Percentiles rank a stretch among this genome's conserved stretches.
phyloP scores from a whole-genome alignment of 805 yeast species.

The Candida fluviatilis region DNA sequence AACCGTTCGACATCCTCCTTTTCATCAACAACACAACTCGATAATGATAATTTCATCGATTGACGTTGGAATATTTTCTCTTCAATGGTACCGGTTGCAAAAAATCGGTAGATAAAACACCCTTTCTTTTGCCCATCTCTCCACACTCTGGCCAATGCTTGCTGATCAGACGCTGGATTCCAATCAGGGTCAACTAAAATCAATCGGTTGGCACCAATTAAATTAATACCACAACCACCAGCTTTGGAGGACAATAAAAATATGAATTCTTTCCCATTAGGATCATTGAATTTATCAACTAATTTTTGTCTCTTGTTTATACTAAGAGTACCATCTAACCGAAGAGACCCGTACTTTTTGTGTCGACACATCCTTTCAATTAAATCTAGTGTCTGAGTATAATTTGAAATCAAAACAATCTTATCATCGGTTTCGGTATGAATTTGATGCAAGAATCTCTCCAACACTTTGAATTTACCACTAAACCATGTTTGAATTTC shows the following conservation, averaged over 20 bases:
- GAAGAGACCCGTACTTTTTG: constrained; percentile 67
- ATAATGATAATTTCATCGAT: constrained; percentile 85
- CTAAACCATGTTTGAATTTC: constrained; percentile 79
- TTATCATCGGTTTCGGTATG: constrained; percentile 84
- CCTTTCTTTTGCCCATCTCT: constrained; percentile 98
- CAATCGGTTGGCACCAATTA: constrained; percentile 92
- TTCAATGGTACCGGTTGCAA: constrained; percentile 92
- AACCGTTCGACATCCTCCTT: constrained; percentile 91
- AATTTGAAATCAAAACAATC: constrained; percentile 90
- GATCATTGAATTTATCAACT: constrained; percentile 89
- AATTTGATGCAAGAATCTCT: constrained; percentile 77
- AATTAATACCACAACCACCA: constrained; percentile 97
- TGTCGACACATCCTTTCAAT: constrained; percentile 81
- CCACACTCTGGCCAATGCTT: constrained; percentile 97
- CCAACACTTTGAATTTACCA: constrained; percentile 82
- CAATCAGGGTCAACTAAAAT: constrained; percentile 89
- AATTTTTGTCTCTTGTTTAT: constrained; percentile 89
- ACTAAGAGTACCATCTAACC: constrained; percentile 90
- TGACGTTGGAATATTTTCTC: constrained; percentile 96
- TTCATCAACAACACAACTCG: constrained; percentile 96
- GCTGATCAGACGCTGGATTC: constrained; percentile 99
- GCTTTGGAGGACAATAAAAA: constrained; percentile 92
- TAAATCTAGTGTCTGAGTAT: constrained; percentile 89
- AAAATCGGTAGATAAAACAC: constrained; percentile 91
- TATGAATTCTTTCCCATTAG: constrained; percentile 81